Conservation (phyloP, 805 yeast species). For the Saccharomycopsis oosterbeekiorum region DNA sequence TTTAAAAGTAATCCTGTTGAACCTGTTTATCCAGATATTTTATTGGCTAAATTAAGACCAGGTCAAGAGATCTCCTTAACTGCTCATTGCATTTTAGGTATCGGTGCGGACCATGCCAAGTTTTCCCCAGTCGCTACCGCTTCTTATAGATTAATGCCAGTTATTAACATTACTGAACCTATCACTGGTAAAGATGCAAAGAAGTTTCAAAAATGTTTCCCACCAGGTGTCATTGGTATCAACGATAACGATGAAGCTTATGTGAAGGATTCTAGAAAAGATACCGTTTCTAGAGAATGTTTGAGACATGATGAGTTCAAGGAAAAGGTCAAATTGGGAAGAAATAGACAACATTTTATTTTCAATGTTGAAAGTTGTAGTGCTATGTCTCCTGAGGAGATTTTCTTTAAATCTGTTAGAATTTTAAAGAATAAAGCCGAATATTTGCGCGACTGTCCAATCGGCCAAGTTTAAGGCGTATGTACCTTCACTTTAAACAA, state of each 20-base stretch:
- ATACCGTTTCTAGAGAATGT: constrained; percentile 95
- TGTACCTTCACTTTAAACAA: not conserved
- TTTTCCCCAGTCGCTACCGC: constrained; percentile 97
- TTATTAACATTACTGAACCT: constrained; percentile 64
- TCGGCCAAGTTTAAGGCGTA: constrained; percentile 36
- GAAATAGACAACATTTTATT: constrained; percentile 86
- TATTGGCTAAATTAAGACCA: constrained; percentile 88
- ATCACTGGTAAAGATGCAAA: constrained; percentile 68
- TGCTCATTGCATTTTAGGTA: constrained; percentile 84
- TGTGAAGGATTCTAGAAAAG: constrained; percentile 85
- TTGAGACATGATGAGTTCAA: constrained; percentile 86
- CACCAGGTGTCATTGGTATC: constrained; percentile 83
- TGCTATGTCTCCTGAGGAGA: constrained; percentile 95
- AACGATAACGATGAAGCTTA: constrained; percentile 57
- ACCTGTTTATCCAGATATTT: constrained; percentile 80
- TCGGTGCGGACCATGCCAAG: constrained; percentile 94
- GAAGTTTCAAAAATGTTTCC: constrained; percentile 82
- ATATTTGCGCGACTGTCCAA: constrained; percentile 69
- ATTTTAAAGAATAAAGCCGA: constrained; percentile 79
- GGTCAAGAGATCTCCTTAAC: constrained; percentile 91
- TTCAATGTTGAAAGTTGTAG: constrained; percentile 94
- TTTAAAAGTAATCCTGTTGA: constrained; percentile 60
- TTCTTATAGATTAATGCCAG: constrained; percentile 86
- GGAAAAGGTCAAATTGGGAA: constrained; percentile 83
- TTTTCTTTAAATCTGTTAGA: constrained; percentile 82